Percentiles rank a stretch among this genome's conserved stretches.
These are phyloP conservation scores for Calocybe gangraenosa DNA, from an alignment of 768 basidiomycete genomes.

Conservation along the genomic window DNA sequence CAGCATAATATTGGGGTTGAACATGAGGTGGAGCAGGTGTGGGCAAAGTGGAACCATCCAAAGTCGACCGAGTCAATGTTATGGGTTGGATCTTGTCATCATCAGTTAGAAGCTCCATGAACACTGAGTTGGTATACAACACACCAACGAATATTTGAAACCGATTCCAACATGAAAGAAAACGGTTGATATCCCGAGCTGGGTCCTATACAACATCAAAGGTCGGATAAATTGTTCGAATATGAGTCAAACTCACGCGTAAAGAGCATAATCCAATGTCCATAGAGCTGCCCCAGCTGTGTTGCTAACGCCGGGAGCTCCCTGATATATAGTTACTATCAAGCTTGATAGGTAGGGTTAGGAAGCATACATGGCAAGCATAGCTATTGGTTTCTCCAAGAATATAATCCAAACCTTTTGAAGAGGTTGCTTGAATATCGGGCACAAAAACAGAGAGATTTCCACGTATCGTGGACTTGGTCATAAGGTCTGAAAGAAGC, in stretches of 20 bases:
- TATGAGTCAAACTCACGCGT: constrained; percentile 32
- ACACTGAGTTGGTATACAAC: constrained; percentile 2
- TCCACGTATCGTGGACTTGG: constrained; percentile 50
- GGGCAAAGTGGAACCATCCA: constrained; percentile 48
- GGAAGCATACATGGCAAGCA: constrained; percentile 32
- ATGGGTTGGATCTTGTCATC: constrained; percentile 55
- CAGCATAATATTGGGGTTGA: constrained; percentile 64
- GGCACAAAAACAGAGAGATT: constrained; percentile 50
- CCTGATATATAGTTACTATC: constrained; percentile 20
- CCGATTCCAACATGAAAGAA: constrained; percentile 71
- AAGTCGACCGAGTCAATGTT: constrained; percentile 50
- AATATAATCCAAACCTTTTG: constrained; percentile 50
- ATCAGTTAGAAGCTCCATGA: background rate
- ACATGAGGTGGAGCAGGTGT: constrained; percentile 54
- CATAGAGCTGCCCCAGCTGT: constrained; percentile 69
- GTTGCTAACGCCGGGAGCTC: constrained; percentile 58
- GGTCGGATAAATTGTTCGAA: background rate
- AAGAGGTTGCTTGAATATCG: constrained; percentile 49
- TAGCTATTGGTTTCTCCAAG: constrained; percentile 62
- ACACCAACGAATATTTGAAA: constrained; percentile 67
- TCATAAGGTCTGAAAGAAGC: constrained; percentile 61
- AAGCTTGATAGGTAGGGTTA: background rate
- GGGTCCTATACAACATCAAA: constrained; percentile 10
- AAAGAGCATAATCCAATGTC: constrained; percentile 63
- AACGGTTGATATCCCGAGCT: constrained; percentile 46